Evolutionary conservation across 2,329 filamentous ascomycete genomes (phyloP).

Genomic region (Gliomastix tumulicola): DNA sequence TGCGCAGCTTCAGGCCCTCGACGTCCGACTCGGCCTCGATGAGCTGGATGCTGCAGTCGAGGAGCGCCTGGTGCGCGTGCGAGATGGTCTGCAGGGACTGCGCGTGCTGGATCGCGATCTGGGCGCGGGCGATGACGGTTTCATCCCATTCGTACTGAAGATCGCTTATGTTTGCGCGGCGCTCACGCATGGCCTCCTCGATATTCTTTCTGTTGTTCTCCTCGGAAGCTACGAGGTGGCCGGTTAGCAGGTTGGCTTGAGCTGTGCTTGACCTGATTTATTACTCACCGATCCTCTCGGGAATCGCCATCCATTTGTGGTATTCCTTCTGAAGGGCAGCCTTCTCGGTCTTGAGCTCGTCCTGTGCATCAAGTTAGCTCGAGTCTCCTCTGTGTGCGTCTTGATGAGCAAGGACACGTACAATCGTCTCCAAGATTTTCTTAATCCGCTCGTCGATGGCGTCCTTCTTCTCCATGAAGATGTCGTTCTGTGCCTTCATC

Average conservation of each 20-base stretch:
- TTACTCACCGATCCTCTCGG: slow-evolving; percentile 60
- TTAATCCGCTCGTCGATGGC: slow-evolving; percentile 34
- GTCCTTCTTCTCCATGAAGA: slow-evolving; percentile 27
- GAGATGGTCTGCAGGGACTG: slow-evolving; percentile 57
- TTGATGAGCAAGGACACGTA: too few relatives aligned
- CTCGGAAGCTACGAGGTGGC: slow-evolving; percentile 21
- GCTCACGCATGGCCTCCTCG: slow-evolving; percentile 22
- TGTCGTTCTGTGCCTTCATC: slow-evolving; percentile 22
- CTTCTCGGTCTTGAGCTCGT: slow-evolving; percentile 54
- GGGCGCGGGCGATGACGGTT: slow-evolving; percentile 47
- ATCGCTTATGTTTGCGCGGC: slow-evolving; percentile 30
- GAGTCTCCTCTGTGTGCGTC: too few relatives aligned
- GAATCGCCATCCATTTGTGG: slow-evolving; percentile 59
- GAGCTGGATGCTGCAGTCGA: slow-evolving; percentile 63
- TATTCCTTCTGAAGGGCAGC: slow-evolving; percentile 57
- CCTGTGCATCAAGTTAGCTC: too few relatives aligned
- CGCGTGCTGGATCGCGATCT: slow-evolving; percentile 44
- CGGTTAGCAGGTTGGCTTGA: slow-evolving; percentile 9
- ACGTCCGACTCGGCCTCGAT: slow-evolving; percentile 83
- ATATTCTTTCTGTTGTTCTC: slow-evolving; percentile 19
- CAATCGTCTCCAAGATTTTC: slow-evolving; percentile 30
- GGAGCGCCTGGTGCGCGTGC: slow-evolving; percentile 51
- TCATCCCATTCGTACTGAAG: slow-evolving; percentile 49
- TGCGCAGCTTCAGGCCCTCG: slow-evolving; percentile 59
- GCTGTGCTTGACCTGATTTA: background rate